Evolutionary conservation across 1,284 basidiomycete species (phyloP).

Genomic region (Coriolopsis trogii): DNA sequence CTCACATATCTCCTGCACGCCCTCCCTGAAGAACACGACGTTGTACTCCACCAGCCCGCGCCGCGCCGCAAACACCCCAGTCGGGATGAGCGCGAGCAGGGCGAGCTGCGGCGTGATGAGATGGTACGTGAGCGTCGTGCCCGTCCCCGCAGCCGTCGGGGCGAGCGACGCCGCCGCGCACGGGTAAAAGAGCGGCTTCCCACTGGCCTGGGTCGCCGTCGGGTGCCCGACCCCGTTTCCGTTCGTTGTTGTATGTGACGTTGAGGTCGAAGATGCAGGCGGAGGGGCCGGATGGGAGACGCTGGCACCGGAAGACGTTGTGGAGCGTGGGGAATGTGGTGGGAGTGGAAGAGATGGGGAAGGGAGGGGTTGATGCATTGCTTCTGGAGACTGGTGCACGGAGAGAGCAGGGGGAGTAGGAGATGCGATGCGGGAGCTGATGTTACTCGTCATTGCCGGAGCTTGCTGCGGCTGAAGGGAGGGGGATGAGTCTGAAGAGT

Average conservation of each 20-base stretch:
- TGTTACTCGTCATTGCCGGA: conserved; percentile 2
- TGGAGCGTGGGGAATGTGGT: background rate
- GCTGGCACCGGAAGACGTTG: conserved; percentile 29
- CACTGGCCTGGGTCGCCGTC: background rate
- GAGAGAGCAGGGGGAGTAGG: conserved; percentile 5
- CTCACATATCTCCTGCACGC: conserved; percentile 75
- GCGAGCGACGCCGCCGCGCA: conserved; percentile 57
- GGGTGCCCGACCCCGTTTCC: background rate
- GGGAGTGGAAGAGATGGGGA: conserved; percentile 1
- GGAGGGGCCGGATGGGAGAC: background rate
- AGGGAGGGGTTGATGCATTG: conserved; percentile 7
- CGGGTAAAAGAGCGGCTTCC: conserved; percentile 51
- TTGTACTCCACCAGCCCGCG: conserved; percentile 92
- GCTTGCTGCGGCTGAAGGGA: conserved; percentile 17
- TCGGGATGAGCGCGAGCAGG: conserved; percentile 81
- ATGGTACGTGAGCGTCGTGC: conserved; percentile 86
- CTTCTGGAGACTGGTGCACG: background rate
- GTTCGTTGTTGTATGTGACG: background rate
- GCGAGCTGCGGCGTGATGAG: conserved; percentile 83
- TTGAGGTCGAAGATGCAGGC: background rate
- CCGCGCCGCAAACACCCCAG: conserved; percentile 76
- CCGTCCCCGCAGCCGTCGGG: conserved; percentile 57
- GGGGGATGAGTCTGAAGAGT: conserved; percentile 11
- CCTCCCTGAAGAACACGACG: conserved; percentile 85
- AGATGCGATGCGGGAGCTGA: conserved; percentile 12